phyloP scores from a whole-genome alignment of 345 rosid species.

The Clausena lansium region DNA sequence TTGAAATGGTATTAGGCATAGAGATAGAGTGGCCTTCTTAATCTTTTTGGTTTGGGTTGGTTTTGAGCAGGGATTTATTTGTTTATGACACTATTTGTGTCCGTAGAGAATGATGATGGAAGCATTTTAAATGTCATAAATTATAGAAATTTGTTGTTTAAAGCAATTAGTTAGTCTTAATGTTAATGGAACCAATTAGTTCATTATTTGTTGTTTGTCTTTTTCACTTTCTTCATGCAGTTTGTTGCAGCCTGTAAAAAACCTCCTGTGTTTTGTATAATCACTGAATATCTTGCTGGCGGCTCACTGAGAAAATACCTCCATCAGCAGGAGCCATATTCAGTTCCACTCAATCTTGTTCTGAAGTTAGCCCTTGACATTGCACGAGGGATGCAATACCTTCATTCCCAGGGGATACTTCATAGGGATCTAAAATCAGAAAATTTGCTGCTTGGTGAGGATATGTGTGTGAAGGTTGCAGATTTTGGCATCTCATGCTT shows the following conservation, averaged over 20 bases:
- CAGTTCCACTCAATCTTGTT: constrained; percentile 56
- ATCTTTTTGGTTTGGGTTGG: not conserved
- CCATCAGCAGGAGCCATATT: constrained; percentile 69
- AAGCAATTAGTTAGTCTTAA: not conserved
- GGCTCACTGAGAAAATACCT: constrained; percentile 71
- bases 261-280: constrained; percentile 64
- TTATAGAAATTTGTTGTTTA: not conserved
- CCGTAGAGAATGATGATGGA: not conserved
- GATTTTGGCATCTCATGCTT: constrained; percentile 78
- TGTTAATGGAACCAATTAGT: not conserved
- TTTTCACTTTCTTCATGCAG: constrained; percentile 35
- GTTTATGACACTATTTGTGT: not conserved
- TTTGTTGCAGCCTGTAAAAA: constrained; percentile 74
- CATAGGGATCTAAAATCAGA: constrained; percentile 83
- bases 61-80: not conserved
- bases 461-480: constrained; percentile 70
- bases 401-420: constrained; percentile 70
- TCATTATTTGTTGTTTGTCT: not conserved
- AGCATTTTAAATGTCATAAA: not conserved
- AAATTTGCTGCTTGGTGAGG: constrained; percentile 63
- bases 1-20: not conserved
- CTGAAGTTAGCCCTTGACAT: constrained; percentile 67
- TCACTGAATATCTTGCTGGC: constrained; percentile 68
- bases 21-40: not conserved
- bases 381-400: constrained; percentile 74